A percentile compares a stretch with the other conserved stretches of the same genome.
These are phyloP conservation scores for Diacronema lutheri DNA, from an alignment of 78 protist species.

Conservation along the genomic window DNA sequence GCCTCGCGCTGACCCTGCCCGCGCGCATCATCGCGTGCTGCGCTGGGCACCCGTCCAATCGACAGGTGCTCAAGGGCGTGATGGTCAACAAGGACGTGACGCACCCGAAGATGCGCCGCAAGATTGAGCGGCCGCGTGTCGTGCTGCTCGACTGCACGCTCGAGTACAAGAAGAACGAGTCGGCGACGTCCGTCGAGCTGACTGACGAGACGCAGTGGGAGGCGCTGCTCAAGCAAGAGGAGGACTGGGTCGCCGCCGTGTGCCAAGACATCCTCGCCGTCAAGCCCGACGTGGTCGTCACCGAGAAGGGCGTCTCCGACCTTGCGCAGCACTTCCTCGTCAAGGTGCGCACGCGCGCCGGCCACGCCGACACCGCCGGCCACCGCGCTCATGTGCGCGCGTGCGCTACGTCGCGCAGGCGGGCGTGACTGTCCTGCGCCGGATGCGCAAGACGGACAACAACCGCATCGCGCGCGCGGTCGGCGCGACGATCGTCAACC, in stretches of 20 bases:
- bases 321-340: slow-evolving; percentile 90
- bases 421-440: slow-evolving; percentile 92
- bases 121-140: slow-evolving; percentile 94
- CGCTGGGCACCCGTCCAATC: too few relatives aligned
- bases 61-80: slow-evolving; percentile 93
- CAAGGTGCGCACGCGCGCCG: slow-evolving; percentile 35
- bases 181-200: slow-evolving; percentile 87
- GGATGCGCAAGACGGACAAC: slow-evolving; percentile 98
- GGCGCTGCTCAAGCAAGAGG: slow-evolving; percentile 79
- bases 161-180: slow-evolving; percentile 98
- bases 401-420: slow-evolving; percentile 29
- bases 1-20: too few relatives aligned
- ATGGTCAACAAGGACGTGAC: slow-evolving; percentile 97
- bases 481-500: slow-evolving; percentile 96
- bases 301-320: slow-evolving; percentile 97
- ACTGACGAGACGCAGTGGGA: slow-evolving; percentile 66
- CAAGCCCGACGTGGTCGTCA: slow-evolving; percentile 98
- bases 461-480: slow-evolving; percentile 92
- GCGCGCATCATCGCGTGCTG: too few relatives aligned
- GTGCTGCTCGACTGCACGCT: slow-evolving; percentile 96
- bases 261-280: slow-evolving; percentile 81
- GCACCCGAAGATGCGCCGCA: slow-evolving; percentile 94
- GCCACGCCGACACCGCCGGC: too few relatives aligned
- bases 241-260: slow-evolving; percentile 80
- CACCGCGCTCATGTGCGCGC: too few relatives aligned